These are phyloP conservation scores for Lachnellula occidentalis DNA, from an alignment of 2,329 filamentous ascomycete genomes.

Conservation along the genomic window DNA sequence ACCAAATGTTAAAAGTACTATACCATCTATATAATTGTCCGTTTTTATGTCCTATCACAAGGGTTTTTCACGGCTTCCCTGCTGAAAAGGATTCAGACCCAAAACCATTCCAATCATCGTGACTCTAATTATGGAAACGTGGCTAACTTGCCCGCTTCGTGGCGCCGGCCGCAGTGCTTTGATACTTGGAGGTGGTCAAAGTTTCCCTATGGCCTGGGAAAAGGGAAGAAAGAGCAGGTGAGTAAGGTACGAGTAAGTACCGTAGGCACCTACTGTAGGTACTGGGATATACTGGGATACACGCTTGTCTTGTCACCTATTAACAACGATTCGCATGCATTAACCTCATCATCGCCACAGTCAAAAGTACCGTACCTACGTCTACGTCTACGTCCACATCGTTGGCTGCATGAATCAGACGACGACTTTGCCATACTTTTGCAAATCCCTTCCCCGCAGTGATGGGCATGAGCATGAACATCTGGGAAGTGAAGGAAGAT, in stretches of 20 bases:
- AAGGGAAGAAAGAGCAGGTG: too few relatives aligned
- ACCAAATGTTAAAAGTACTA: too few relatives aligned
- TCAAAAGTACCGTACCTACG: background rate
- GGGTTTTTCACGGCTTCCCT: too few relatives aligned
- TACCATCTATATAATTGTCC: too few relatives aligned
- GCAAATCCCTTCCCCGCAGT: background rate
- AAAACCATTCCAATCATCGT: background rate
- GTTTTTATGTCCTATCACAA: too few relatives aligned
- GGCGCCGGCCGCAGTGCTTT: too few relatives aligned
- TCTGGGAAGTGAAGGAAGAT: background rate
- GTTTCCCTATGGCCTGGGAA: too few relatives aligned
- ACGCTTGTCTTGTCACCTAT: background rate
- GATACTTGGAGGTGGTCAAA: too few relatives aligned
- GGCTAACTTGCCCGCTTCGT: background rate
- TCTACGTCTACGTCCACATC: background rate
- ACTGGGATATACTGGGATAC: background rate
- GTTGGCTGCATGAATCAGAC: too few relatives aligned
- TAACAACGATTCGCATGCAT: background rate
- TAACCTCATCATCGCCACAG: background rate
- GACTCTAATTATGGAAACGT: background rate
- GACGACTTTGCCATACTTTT: background rate
- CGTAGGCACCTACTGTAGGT: too few relatives aligned
- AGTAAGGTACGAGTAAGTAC: too few relatives aligned
- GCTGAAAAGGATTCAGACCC: background rate
- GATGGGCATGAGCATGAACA: background rate